Base-by-base conservation (phyloP, 148 eudicot genomes). In the Talinum fruticosum region DNA sequence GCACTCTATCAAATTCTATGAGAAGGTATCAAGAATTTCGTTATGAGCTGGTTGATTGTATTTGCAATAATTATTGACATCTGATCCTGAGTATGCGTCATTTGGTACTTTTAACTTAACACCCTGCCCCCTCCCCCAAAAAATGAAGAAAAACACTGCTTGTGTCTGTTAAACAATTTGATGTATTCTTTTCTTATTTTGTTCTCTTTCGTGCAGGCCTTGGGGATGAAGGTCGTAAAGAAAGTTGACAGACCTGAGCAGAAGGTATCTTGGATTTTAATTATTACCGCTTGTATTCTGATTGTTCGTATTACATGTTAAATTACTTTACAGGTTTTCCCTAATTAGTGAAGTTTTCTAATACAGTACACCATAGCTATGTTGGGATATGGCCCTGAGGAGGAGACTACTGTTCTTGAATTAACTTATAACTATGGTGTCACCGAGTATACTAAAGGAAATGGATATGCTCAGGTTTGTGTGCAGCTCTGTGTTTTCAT, bases 1-100 rank as follows among this genome's bases (percentile, higher is more conserved):
- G 30, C 97, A 93, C 15, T 76, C 99, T 45, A 91, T 96, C 80
- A 89, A 96, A 81, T 96, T 96, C 76, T 96, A 96, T 76, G 97
- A 96, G 69, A 93, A 96, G 99, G 97, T 89, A 75, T 53, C 41
- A 6, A 45, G 19, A 29, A 26, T 28, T 30, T 45, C 7, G 2
- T 30, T 28, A 1, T 49, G 45, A 41, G 45, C 45, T 41, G 45
- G 45, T 29, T 79, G 76, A 38, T 35, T 54, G 29, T 26, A 4
- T 38, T 41, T 44, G 69, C 15, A 35, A 32, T 37, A n/a, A n/a
- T n/a, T n/a, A n/a, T n/a, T n/a, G n/a, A n/a, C n/a, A n/a, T 33
- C 29, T 29, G 45, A 23, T 54, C 59, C 59, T 13, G 59, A 0
- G 21, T 15, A 19, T 3, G 6, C 4, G 24, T 54, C 62, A 0